Conservation (phyloP, 441 rosid genomes). For the Syzygium syzygioides region DNA sequence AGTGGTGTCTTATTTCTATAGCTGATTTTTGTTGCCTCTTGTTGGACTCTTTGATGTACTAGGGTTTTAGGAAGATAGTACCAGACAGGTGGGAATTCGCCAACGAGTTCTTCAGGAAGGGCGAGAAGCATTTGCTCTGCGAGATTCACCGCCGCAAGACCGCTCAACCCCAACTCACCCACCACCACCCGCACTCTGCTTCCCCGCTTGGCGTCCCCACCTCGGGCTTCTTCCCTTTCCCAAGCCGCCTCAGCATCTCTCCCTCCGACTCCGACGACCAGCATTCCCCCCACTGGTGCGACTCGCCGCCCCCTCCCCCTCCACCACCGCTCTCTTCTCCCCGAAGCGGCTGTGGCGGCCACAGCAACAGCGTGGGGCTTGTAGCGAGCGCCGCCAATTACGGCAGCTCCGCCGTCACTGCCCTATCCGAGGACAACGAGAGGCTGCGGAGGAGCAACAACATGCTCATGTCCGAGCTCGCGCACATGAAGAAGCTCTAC, state of each 20-base stretch:
- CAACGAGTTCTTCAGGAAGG: slow-evolving; percentile 5
- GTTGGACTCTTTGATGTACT: not conserved
- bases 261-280: slow-evolving; percentile 4
- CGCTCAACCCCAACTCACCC: slow-evolving; percentile 1
- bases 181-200: not conserved
- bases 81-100: not conserved
- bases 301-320: not conserved
- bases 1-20: not conserved
- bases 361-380: not conserved
- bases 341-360: not conserved
- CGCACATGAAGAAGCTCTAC: slow-evolving; percentile 89
- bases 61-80: slow-evolving; percentile 5
- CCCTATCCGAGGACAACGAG: slow-evolving; percentile 79
- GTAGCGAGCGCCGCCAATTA: not conserved
- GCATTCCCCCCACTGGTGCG: not conserved
- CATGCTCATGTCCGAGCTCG: slow-evolving; percentile 74
- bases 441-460: slow-evolving; percentile 72
- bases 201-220: not conserved
- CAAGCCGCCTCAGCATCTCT: not conserved
- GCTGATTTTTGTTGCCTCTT: not conserved
- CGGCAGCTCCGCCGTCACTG: slow-evolving; percentile 29
- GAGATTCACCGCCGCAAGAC: slow-evolving; percentile 6
- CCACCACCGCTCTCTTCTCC: not conserved
- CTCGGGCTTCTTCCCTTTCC: not conserved
- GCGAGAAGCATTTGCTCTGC: slow-evolving; percentile 6